Percentiles rank a stretch among this genome's conserved stretches.
phyloP scores from a whole-genome alignment of 148 eudicot species.

The Simmondsia chinensis region DNA sequence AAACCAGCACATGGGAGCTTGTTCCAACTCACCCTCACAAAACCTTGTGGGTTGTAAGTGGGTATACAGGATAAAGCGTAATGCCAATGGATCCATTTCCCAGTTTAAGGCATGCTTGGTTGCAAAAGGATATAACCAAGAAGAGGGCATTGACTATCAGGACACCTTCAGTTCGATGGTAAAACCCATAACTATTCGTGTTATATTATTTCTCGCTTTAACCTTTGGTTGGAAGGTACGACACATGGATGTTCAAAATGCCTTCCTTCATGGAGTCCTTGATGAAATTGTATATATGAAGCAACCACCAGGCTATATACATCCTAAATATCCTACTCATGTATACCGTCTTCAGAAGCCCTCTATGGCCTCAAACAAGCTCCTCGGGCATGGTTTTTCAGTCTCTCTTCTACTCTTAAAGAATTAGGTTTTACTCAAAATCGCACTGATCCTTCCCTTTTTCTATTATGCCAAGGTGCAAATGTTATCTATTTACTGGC shows the following conservation, averaged over 20 bases:
- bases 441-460: no score
- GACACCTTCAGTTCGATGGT: slow-evolving; percentile 11
- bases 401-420: neutral
- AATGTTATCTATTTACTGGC: no score
- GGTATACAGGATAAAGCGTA: slow-evolving; percentile 1
- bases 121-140: slow-evolving; percentile 6
- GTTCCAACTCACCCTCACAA: neutral
- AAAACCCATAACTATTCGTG: neutral
- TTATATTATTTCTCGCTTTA: neutral
- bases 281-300: neutral
- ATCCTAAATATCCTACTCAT: neutral
- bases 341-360: neutral
- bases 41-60: slow-evolving; percentile 3
- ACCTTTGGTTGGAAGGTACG: neutral
- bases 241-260: slow-evolving; percentile 7
- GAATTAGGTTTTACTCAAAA: neutral
- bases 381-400: slow-evolving; percentile 4
- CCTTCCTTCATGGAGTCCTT: slow-evolving; percentile 7
- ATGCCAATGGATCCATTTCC: slow-evolving; percentile 1
- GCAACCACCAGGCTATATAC: slow-evolving; percentile 2
- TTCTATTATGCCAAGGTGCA: neutral
- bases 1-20: neutral
- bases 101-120: no score
- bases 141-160: neutral
- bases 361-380: slow-evolving; percentile 3